A percentile compares a stretch with the other conserved stretches of the same genome.
Conservation (phyloP, 768 basidiomycete species). For the Serendipita indica region DNA sequence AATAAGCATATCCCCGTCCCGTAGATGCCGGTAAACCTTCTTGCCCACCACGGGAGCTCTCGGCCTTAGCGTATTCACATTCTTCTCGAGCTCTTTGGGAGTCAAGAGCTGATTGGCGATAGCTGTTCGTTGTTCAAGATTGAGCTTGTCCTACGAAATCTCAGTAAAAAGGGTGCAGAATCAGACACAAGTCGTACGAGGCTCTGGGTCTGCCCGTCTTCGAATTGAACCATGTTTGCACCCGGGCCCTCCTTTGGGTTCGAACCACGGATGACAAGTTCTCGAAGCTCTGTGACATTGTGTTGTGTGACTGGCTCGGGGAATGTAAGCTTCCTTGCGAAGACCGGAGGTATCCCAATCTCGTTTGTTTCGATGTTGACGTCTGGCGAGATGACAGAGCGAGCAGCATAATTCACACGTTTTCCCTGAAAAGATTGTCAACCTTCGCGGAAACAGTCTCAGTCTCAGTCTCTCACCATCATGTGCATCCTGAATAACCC, state of each 20-base stretch:
- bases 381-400: slow-evolving; percentile 99
- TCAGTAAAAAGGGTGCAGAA: not conserved
- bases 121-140: slow-evolving; percentile 79
- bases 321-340: slow-evolving; percentile 91
- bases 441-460: not conserved
- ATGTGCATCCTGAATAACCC: slow-evolving; percentile 96
- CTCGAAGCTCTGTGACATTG: slow-evolving; percentile 78
- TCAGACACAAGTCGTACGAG: slow-evolving; percentile 37
- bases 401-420: slow-evolving; percentile 97
- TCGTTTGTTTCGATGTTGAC: slow-evolving; percentile 98
- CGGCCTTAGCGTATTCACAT: slow-evolving; percentile 30
- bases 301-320: slow-evolving; percentile 90
- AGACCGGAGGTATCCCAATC: slow-evolving; percentile 95
- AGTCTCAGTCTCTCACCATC: slow-evolving; percentile 54
- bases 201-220: slow-evolving; percentile 79
- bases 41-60: slow-evolving; percentile 76
- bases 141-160: slow-evolving; percentile 55
- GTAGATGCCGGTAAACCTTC: slow-evolving; percentile 91
- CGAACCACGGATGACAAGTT: slow-evolving; percentile 83
- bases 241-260: slow-evolving; percentile 82
- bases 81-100: slow-evolving; percentile 61
- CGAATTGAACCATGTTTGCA: slow-evolving; percentile 86
- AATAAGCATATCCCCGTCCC: slow-evolving; percentile 88
- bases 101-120: slow-evolving; percentile 92
- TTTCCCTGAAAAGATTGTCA: slow-evolving; percentile 52